Evolutionary conservation across 345 rosid species (phyloP), one percentile per base, ranked within the genome.

Genomic region (Gossypium anomalum): DNA sequence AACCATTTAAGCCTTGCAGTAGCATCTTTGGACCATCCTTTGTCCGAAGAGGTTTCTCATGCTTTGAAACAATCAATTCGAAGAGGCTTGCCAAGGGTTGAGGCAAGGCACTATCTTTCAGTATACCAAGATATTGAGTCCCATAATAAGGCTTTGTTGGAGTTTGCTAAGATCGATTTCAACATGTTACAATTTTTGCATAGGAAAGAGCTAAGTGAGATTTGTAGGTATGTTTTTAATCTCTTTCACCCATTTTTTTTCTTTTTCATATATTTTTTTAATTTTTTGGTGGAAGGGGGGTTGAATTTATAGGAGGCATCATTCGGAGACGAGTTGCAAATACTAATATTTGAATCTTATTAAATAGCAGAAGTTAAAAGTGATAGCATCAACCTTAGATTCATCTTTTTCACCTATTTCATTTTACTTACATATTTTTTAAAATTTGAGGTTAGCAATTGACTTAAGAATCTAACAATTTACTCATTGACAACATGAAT

Each of bases 151-250:
- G 13, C 13, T 7, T 51, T 86, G 0, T 58, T 83, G 7, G 68
- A 55, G 2, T 74, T 86, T 52, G 83, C 85, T 0, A 85, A 82
- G 72, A 41, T 85, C 11, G 86, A 83, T 45, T 85, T 85, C 75
- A 80, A 78, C 71, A n/a, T 66, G 10, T 41, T 85, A 59, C 84
- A 82, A 67, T 23, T 68, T 15, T 7, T 60, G 9, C 81, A 82
- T 44, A 77, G 55, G 66, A 25, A 78, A 43, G 84, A 85, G 14
- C 65, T 82, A 7, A 60, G 44, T 16, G 69, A 49, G 3, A 72
- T 80, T 12, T 2, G 76, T 29, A 80, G 59, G 80, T 84, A 56
- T 9, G 29, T 5, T 45, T 64, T 15, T 2, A 63, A 58, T 58
- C 62, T 3, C 22, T 22, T 58, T 58, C 29, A 58, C 62, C 62